Evolutionary conservation across 148 eudicot species (phyloP), one percentile per base, ranked within the genome.

Genomic region (Vaccinium darrowii): DNA sequence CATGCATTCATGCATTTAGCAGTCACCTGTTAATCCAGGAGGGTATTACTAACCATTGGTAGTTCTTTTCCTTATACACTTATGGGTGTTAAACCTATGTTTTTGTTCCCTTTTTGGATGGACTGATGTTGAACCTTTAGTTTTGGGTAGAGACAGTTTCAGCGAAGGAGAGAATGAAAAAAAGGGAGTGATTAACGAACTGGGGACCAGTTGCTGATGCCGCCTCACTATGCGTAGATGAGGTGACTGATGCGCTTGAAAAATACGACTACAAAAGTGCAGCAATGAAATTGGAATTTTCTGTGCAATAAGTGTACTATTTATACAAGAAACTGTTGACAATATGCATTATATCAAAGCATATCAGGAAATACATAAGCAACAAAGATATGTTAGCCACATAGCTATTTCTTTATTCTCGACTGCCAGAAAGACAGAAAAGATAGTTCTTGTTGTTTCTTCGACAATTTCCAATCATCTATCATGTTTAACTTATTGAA

Each of bases 121-220:
- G 69, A n/a, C 69, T 62, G 69, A 21, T 81, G 12, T 49, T 19
- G 62, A 85, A 58, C 69, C 53, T 27, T 60, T 65, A 58, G 25
- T 58, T 13, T 52, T 85, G 86, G 67, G 27, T 71, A 8, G 23
- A 50, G 51, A 81, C 5, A 2, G 79, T 76, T 76, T 76, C 19
- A 10, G 72, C 51, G n/a, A 43, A 76, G 15, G 54, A 49, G 57
- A 1, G 25, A 76, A 43, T 33, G 21, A 51, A 19, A 76, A 25
- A 67, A 4, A 19, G 43, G n/a, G 7, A 72, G 10, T 43, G 47
- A 2, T 76, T 84, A 83, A 14, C 77, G 30, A 54, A 76, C 16
- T 23, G 67, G 43, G 13, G 52, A 30, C 21, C 10, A 23, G 8
- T 53, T 16, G 65, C 12, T n/a, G 36, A 54, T 54, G 62, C 43